phyloP scores from a whole-genome alignment of 305 asterid species.

The Fraxinus albicans region DNA sequence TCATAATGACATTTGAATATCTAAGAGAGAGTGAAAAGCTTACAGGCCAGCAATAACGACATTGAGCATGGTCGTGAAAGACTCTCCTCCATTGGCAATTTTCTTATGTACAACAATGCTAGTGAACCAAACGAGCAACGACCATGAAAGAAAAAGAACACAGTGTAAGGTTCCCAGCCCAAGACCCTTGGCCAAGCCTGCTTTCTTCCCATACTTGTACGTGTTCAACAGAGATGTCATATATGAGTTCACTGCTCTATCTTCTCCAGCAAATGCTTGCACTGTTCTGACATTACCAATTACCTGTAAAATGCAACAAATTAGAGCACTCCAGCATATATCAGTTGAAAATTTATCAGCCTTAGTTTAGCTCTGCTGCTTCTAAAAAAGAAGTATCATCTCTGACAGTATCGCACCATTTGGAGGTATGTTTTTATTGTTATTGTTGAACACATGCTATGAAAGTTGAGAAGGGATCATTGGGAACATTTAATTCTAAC shows the following conservation, averaged over 20 bases:
- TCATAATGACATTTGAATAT: neutral
- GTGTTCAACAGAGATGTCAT: constrained; percentile 59
- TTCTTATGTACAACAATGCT: constrained; percentile 86
- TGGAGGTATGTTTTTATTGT: too few species aligned
- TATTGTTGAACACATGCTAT: too few species aligned
- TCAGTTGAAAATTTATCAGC: neutral
- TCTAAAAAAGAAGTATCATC: neutral
- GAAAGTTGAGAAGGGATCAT: too few species aligned
- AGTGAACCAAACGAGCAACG: constrained; percentile 98
- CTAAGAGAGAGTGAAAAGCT: constrained; percentile 25
- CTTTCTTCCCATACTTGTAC: constrained; percentile 77
- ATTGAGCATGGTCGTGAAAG: constrained; percentile 98
- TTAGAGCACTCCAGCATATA: neutral
- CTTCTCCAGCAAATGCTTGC: constrained; percentile 97
- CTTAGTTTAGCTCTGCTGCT: neutral
- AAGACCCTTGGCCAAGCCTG: constrained; percentile 90
- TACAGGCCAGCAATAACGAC: constrained; percentile 97
- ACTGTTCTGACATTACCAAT: constrained; percentile 92
- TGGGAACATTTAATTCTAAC: too few species aligned
- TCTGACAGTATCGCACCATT: neutral
- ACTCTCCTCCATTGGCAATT: constrained; percentile 90
- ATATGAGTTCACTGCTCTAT: constrained; percentile 71
- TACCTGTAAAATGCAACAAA: constrained; percentile 44
- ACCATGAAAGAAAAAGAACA: constrained; percentile 92
- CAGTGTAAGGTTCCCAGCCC: constrained; percentile 92